Evolutionary conservation across 495 filamentous ascomycete species (phyloP), one percentile per base, ranked within the genome.

Genomic region (Aspergillus nanangensis): DNA sequence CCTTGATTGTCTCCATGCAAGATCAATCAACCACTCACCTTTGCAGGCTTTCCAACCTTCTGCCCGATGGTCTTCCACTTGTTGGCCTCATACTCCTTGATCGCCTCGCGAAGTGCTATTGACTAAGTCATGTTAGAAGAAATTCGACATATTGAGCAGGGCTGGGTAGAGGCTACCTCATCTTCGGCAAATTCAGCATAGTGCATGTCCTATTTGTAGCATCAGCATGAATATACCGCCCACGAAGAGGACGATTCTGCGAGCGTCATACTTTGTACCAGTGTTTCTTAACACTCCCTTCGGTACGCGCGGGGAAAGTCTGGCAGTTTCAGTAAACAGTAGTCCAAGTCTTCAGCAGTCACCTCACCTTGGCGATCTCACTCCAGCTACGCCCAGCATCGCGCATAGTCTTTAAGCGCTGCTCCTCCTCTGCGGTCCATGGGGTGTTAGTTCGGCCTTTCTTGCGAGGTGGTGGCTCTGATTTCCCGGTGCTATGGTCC

Each of bases 161-260:
- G 9, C 41, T 39, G 23, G 35, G 45, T 44, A 44, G 42, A 48
- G 70, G 69, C 62, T 78, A 95, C 90, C 80, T 98, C 93, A 57
- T 98, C 91, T 75, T 96, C 93, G 38, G 87, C 93, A 60, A 98
- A 98, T 61, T 98, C 93, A 43, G 93, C 93, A 65, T 98, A 97
- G 59, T 98, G 93, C 93, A 98, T 98, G 58, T 97, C 93, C 90
- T 83, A 53, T 29, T 40, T 35, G 40, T 18, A 36, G 19, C 47
- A 45, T 76, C 38, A 72, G 60, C 41, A 47, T 40, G 35, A 24
- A 31, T 24, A 41, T 15, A 32, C 4, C 20, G 47, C 34, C 46
- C 8, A n/a, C 55, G 38, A 38, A 51, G 41, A 33, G 41, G 41
- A 41, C 37, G 23, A 29, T 17, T 5, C 13, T 40, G n/a, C 29